Evolutionary conservation across 352 stramenopile genomes (phyloP), one percentile per base, ranked within the genome.

Genomic region (Pythium biforme): DNA sequence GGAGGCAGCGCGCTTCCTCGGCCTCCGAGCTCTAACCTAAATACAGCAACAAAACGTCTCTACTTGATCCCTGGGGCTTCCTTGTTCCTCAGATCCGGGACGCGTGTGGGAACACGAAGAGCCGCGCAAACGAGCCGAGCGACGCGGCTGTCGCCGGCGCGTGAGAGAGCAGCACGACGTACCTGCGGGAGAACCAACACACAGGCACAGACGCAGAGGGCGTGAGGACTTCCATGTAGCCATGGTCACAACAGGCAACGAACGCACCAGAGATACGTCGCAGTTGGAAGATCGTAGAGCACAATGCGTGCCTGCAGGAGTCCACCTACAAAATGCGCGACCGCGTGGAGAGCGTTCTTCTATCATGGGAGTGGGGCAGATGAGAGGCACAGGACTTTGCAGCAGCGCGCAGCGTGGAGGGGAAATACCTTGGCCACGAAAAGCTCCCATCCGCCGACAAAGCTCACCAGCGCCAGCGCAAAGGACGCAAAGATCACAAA

Each of bases 251-350:
- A n/a, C n/a, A n/a, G n/a, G n/a, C n/a, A n/a, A n/a, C n/a, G n/a
- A n/a, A n/a, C n/a, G n/a, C 63, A 86, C 79, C 82, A 89, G 17
- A 88, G 61, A 62, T 83, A 83, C 49, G 48, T 4, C 9, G 27
- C 40, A 10, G 59, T 58, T 4, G 65, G 60, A 46, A 87, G 52
- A 6, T 75, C 62, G 40, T 79, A 67, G 22, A 89, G 58, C 33
- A 89, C 59, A 15, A 79, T 70, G 49, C 80, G 75, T 14, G 78
- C 74, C 37, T 88, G 71, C 57, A 89, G 65, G n/a, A 90, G 29
- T 19, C 82, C 80, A 25, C 82, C 82, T 27, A 89, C 27, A 58
- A 88, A 88, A 55, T 92, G 82, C 39, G 78, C 75, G 45, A 59
- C 51, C 20, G 86, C 67, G 64, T 89, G 77, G 31, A 89, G 53